Evolutionary conservation across 2,329 filamentous ascomycete species (phyloP), one percentile per base, ranked within the genome.

Genomic region (Curvularia eragrostidis): DNA sequence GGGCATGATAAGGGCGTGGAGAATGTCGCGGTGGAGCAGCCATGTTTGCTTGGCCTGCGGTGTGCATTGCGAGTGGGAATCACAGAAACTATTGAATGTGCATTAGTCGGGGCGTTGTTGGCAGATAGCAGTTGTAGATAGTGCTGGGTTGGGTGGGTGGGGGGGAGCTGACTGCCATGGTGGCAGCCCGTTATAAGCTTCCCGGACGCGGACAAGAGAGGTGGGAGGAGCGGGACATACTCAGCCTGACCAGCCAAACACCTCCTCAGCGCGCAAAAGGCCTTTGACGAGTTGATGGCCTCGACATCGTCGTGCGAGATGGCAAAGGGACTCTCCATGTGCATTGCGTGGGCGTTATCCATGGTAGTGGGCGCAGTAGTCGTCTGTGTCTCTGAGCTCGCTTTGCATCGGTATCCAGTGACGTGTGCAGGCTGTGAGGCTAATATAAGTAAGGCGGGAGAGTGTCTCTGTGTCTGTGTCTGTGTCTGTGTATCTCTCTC

Each of bases 1-100:
- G n/a, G 85, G 85, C 48, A 85, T 81, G 51, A 86, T 79, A 13
- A 87, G 77, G 32, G 84, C 84, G 64, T 87, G 84, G 52, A 86
- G 81, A 52, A 87, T 80, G 59, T 87, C 84, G 66, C 85, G 84
- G 62, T 86, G 83, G 19, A 86, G 77, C 13, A 83, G 73, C 77
- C 79, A 83, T 53, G 74, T 74, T 39, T 77, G 72, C 32, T 73
- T 68, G 19, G 75, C 68, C 18, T 75, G 66, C 2, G 54, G 19
- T 28, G 74, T 68, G 53, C 71, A 73, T 50, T 69, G 62, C 9
- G 68, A 58, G 60, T 83, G 81, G 13, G 72, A 56, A 30, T 70
- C 54, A 72, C 81, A 83, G 59, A 83, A 80, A 56, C 54, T 57
- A 24, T 19, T 13, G 21, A 13, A 4, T 38, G 10, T 12, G 12